phyloP scores from a whole-genome alignment of 2,329 filamentous ascomycete species.

The Tolypocladium pustulatum region DNA sequence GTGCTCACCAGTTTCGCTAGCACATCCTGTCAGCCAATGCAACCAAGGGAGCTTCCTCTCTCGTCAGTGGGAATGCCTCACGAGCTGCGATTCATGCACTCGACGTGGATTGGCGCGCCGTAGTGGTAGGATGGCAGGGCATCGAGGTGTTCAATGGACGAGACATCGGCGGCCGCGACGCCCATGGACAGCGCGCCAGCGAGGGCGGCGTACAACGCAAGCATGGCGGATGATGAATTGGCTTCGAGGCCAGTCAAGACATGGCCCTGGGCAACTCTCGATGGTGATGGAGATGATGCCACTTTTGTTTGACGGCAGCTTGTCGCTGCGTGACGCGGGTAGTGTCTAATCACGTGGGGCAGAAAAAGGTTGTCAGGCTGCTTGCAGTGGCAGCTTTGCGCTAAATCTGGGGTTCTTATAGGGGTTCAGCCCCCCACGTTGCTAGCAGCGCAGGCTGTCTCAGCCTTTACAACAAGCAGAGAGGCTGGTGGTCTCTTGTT shows the following conservation, averaged over 20 bases:
- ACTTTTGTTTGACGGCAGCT: background rate
- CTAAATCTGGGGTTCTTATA: background rate
- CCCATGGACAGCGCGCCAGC: slow-evolving; percentile 15
- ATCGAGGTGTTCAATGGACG: slow-evolving; percentile 16
- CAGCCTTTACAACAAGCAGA: too few relatives aligned
- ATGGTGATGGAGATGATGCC: background rate
- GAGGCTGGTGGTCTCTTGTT: too few relatives aligned
- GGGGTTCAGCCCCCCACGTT: background rate
- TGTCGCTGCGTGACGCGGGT: background rate
- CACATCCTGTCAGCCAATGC: background rate
- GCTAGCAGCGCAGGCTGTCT: background rate
- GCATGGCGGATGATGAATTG: background rate
- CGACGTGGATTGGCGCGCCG: slow-evolving; percentile 56
- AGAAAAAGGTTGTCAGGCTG: background rate
- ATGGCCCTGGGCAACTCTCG: background rate
- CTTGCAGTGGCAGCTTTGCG: background rate
- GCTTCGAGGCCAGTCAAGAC: background rate
- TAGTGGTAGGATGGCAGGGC: slow-evolving; percentile 53
- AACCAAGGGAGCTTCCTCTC: background rate
- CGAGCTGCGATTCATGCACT: slow-evolving; percentile 66
- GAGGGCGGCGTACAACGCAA: slow-evolving; percentile 1
- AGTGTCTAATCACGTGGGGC: background rate
- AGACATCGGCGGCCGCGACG: slow-evolving; percentile 17
- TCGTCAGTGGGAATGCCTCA: slow-evolving; percentile 25
- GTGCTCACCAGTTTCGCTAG: slow-evolving; percentile 80